Evolutionary conservation across 371 early-diverging fungal genomes (phyloP), one percentile per base, ranked within the genome.

Genomic region (Mortierella sp.): DNA sequence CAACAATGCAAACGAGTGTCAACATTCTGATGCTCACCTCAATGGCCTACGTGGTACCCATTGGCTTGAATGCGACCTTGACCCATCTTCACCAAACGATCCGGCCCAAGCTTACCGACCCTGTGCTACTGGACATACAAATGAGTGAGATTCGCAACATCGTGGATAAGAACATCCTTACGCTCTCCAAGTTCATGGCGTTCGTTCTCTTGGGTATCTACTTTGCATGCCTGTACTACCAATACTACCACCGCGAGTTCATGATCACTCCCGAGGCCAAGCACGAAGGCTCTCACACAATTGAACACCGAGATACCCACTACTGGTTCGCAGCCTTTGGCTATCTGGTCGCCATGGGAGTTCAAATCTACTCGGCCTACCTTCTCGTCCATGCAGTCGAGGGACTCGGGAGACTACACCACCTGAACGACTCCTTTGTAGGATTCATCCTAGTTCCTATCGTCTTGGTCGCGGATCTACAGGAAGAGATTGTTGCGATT

Each of bases 391-490:
- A 80, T 29, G 88, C 92, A 3, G 92, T 96, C 60, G 91, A 93
- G 40, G 92, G 89, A 16, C 79, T 92, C 17, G 83, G 89, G 0
- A 60, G 83, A 29, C 63, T 82, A 46, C 88, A 87, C 85, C 81
- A 83, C 25, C 82, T 94, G 34, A 86, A 83, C 55, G 80, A 91
- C 24, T 88, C 91, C 5, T 96, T 96, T 80, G 90, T 96, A 14
- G 95, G 95, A 60, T 80, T 96, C 27, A 88, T 96, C 57, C 66
- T 96, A 29, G 69, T 96, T 13, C 94, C 95, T 0, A 92, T 96
- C 47, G 93, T 94, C 2, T 92, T 95, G 57, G 89, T 91, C 57
- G 91, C 91, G 1, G 92, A 91, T 17, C 16, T 62, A 24, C 55
- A 54, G 19, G 92, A 91, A 67, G 94, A 96, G 71, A 85, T 91